Conservation (phyloP, 2,329 filamentous ascomycete genomes). For the Pestalotiopsis sp. region DNA sequence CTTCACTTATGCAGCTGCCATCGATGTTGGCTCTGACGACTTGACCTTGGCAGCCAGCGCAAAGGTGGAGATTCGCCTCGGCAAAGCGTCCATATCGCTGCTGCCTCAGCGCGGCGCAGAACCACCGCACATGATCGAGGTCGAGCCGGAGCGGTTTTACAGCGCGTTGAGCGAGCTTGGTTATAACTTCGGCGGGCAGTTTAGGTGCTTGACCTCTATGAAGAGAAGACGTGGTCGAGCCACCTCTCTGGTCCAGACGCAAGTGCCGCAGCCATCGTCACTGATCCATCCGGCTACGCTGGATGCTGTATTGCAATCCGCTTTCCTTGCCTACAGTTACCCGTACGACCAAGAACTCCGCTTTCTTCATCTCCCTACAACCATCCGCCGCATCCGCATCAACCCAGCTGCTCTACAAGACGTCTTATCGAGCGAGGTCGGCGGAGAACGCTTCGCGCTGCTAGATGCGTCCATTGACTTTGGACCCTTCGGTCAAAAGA, state of each 20-base stretch:
- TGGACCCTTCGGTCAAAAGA: background rate
- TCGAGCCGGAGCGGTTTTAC: slow-evolving; percentile 18
- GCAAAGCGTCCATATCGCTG: background rate
- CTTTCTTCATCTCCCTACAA: slow-evolving; percentile 23
- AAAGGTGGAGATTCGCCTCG: slow-evolving; percentile 1
- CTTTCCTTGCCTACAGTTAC: slow-evolving; percentile 30
- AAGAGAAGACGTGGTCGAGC: slow-evolving; percentile 3
- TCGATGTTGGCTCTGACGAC: background rate
- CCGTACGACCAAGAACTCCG: slow-evolving; percentile 31
- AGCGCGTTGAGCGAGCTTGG: slow-evolving; percentile 12
- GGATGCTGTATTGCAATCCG: slow-evolving; percentile 34
- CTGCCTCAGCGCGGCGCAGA: background rate
- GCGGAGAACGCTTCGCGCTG: background rate
- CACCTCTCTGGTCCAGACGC: background rate
- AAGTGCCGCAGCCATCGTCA: background rate
- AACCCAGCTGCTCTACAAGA: slow-evolving; percentile 19
- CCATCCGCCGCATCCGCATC: slow-evolving; percentile 23
- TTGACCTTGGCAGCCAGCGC: slow-evolving; percentile 1
- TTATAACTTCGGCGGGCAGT: slow-evolving; percentile 17
- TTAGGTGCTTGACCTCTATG: slow-evolving; percentile 10
- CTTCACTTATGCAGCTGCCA: slow-evolving; percentile 13
- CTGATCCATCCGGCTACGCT: slow-evolving; percentile 31
- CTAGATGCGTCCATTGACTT: slow-evolving; percentile 3
- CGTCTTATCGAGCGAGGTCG: too few relatives aligned
- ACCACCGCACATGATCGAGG: slow-evolving; percentile 14